A percentile compares a stretch with the other conserved stretches of the same genome.
Conservation (phyloP, 1,139 yeast species). For the Suhomyces choctaworum region DNA sequence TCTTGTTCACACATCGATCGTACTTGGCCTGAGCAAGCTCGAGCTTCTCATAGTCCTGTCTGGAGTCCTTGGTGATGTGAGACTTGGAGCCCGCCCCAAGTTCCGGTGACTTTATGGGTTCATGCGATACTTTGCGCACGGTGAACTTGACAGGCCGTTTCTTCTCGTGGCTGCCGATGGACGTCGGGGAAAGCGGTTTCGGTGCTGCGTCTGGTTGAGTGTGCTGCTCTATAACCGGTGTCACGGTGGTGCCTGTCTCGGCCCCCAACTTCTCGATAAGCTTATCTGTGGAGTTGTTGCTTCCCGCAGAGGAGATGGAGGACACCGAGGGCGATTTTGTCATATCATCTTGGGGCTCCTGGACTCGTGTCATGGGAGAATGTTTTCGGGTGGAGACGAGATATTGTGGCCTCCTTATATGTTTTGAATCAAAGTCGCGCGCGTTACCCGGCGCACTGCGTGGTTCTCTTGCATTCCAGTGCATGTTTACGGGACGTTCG, state of each 20-base stretch:
- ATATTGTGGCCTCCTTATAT: neutral
- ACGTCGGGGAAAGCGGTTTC: slow-evolving; percentile 10
- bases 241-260: neutral
- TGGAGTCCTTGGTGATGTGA: slow-evolving; percentile 8
- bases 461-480: slow-evolving; percentile 7
- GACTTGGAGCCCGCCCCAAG: slow-evolving; percentile 10
- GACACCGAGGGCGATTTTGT: slow-evolving; percentile 20
- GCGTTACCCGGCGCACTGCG: slow-evolving; percentile 7
- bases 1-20: slow-evolving; percentile 35
- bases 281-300: slow-evolving; percentile 33
- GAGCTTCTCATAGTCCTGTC: slow-evolving; percentile 15
- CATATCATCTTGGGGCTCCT: neutral
- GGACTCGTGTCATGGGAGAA: slow-evolving; percentile 2
- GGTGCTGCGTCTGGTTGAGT: slow-evolving; percentile 3
- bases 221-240: slow-evolving; percentile 2
- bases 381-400: neutral
- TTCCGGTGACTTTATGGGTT: slow-evolving; percentile 20
- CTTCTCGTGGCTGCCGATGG: slow-evolving; percentile 7
- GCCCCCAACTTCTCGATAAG: slow-evolving; percentile 28
- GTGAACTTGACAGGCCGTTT: slow-evolving; percentile 43
- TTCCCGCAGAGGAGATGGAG: slow-evolving; percentile 32
- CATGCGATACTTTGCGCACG: slow-evolving; percentile 45
- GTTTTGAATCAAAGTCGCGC: slow-evolving; percentile 2
- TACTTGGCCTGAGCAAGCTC: slow-evolving; percentile 37
- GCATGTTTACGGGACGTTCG: slow-evolving; percentile 1